Base-by-base conservation (phyloP, 164 flowering plant species). In the Macadamia integrifolia region DNA sequence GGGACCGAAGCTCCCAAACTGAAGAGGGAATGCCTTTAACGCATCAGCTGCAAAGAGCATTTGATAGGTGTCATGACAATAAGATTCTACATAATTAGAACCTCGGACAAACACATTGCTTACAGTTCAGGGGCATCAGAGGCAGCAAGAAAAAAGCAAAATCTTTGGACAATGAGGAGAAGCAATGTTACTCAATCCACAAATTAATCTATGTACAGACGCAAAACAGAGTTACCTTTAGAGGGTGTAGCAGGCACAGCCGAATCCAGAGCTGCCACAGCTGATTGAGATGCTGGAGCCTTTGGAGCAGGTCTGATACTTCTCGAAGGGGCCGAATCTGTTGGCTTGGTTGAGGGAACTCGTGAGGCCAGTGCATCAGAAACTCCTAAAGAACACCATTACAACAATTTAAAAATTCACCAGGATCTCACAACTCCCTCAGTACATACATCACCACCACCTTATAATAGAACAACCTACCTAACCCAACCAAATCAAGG, bases 1-100 rank as follows among this genome's bases (percentile, higher is more conserved):
- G 65, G 93, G 88, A 75, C 81, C 81, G 71, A 92, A 65, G 29
- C 85, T 76, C 40, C 98, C 98, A 85, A 92, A 92, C 72, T 92
- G 98, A 62, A 90, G 83, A 61, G 88, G 23, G 61, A 85, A 80
- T 52, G 74, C 71, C 72, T 66, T 80, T 32, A 84, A 68, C 1
- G 76, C 77, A 73, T 85, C 98, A 48, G 79, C 95, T 75, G 85
- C 44, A 62, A 77, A 78, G 71, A 13, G 57, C 57, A 14, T 11
- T 13, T 14, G 2, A 17, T 11, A 13, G 15, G 14, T 17, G 18
- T 17, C 2, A 52, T 52, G 17, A 52, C 6, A 4, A 9, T 52
- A 17, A 52, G 15, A 52, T 52, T 52, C 53, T 14, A 49, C 11
- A 8, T 9, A 49, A 14, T 10, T 49, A 49, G 11, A 49, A 49